These are phyloP conservation scores for Candida jianshihensis DNA, from an alignment of 805 yeast genomes.

Conservation along the genomic window DNA sequence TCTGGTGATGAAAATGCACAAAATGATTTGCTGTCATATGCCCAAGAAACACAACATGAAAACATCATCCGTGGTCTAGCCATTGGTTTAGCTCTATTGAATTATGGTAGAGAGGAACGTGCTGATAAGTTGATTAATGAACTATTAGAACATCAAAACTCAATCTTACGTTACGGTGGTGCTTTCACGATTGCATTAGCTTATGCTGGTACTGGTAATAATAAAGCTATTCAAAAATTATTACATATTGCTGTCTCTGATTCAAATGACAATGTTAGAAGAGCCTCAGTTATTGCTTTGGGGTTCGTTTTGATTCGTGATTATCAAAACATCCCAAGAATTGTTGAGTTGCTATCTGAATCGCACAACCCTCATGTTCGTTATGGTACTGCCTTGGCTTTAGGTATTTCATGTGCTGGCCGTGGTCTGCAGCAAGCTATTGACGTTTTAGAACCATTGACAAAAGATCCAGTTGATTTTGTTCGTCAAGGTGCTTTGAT, in stretches of 20 bases:
- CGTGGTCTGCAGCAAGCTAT: conserved; percentile 82
- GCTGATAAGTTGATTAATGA: conserved; percentile 65
- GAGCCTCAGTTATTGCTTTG: conserved; percentile 87
- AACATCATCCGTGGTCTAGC: conserved; percentile 91
- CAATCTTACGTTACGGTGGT: conserved; percentile 91
- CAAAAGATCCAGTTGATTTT: conserved; percentile 91
- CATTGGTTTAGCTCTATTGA: conserved; percentile 79
- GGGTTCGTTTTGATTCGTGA: conserved; percentile 90
- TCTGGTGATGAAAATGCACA: conserved; percentile 65
- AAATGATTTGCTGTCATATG: conserved; percentile 81
- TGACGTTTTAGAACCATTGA: conserved; percentile 86
- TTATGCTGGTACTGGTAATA: conserved; percentile 93
- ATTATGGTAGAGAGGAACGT: conserved; percentile 77
- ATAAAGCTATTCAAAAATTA: conserved; percentile 76
- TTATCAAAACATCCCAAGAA: conserved; percentile 88
- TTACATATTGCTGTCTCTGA: conserved; percentile 94
- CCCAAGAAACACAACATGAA: conserved; percentile 94
- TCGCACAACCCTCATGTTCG: conserved; percentile 97
- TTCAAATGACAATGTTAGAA: conserved; percentile 91
- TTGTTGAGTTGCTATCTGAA: conserved; percentile 86
- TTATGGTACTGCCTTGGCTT: conserved; percentile 95
- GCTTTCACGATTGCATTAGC: conserved; percentile 92
- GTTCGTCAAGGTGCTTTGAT: conserved; percentile 97
- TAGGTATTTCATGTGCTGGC: conserved; percentile 97
- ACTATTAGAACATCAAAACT: conserved; percentile 66